Percentiles rank a stretch among this genome's conserved stretches.
Conservation (phyloP, 306 rosid species). For the Gastrolobium bilobum region DNA sequence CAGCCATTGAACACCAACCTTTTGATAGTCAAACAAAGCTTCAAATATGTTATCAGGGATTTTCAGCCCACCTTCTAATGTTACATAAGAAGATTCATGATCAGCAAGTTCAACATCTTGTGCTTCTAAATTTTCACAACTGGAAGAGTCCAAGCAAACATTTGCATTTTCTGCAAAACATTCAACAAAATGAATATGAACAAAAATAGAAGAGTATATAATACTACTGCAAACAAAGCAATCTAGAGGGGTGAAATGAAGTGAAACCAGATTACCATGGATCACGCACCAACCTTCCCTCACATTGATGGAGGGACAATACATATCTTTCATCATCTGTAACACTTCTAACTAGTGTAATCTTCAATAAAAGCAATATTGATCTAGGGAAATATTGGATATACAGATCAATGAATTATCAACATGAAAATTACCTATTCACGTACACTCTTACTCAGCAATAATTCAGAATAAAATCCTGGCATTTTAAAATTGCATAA, state of each 20-base stretch:
- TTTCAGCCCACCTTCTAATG: slow-evolving; percentile 91
- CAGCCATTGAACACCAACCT: slow-evolving; percentile 96
- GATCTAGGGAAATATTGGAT: slow-evolving; percentile 11
- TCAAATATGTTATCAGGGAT: slow-evolving; percentile 76
- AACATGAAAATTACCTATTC: slow-evolving; percentile 14
- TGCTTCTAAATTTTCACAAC: slow-evolving; percentile 65
- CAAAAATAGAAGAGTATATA: slow-evolving; percentile 7
- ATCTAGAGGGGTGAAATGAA: slow-evolving; percentile 32
- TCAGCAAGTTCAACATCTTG: slow-evolving; percentile 64
- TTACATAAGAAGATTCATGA: slow-evolving; percentile 67
- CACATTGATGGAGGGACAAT: slow-evolving; percentile 33
- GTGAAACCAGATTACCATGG: slow-evolving; percentile 36
- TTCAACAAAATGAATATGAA: slow-evolving; percentile 41
- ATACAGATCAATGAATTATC: slow-evolving; percentile 28
- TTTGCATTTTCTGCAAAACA: slow-evolving; percentile 65
- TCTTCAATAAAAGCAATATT: slow-evolving; percentile 6
- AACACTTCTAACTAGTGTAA: not conserved
- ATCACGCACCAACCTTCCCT: slow-evolving; percentile 28
- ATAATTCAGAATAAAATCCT: slow-evolving; percentile 29
- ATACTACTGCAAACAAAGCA: slow-evolving; percentile 35
- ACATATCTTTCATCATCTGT: slow-evolving; percentile 27
- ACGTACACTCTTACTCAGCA: not conserved
- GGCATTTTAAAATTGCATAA: slow-evolving; percentile 27
- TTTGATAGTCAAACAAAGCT: slow-evolving; percentile 95
- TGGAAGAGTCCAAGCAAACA: slow-evolving; percentile 57